These are phyloP conservation scores for Botrytis deweyae DNA, from an alignment of 2,329 filamentous ascomycete genomes.

Conservation along the genomic window DNA sequence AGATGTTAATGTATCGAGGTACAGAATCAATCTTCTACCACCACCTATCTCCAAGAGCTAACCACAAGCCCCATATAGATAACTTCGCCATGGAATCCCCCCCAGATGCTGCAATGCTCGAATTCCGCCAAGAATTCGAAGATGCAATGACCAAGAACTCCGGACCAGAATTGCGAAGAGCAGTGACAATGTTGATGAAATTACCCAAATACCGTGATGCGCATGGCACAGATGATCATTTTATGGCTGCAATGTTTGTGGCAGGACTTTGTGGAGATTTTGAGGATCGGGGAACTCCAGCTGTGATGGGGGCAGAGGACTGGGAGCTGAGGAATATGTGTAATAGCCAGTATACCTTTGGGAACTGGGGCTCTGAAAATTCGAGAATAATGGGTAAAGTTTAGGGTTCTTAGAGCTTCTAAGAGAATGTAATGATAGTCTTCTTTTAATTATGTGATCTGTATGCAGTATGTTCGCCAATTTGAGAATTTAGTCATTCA, in stretches of 20 bases:
- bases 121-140: not conserved
- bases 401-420: not conserved
- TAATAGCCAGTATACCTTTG: not conserved
- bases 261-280: not conserved
- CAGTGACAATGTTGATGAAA: not conserved
- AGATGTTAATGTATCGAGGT: constrained; percentile 51
- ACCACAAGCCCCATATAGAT: not conserved
- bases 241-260: not conserved
- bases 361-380: not conserved
- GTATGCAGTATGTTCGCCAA: not conserved
- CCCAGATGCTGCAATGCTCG: not conserved
- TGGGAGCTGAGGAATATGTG: not conserved
- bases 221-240: not conserved
- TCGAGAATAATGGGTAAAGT: not conserved
- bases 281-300: not conserved
- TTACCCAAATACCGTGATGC: not conserved
- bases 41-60: not conserved
- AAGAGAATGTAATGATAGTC: fast-evolving
- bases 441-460: not conserved
- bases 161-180: not conserved
- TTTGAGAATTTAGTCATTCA: not conserved
- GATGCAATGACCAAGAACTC: not conserved
- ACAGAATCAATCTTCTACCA: not conserved
- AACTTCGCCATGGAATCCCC: not conserved
- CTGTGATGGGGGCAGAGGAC: not conserved